Base-by-base conservation (phyloP, 164 flowering plant species). In the Euptelea pleiosperma region DNA sequence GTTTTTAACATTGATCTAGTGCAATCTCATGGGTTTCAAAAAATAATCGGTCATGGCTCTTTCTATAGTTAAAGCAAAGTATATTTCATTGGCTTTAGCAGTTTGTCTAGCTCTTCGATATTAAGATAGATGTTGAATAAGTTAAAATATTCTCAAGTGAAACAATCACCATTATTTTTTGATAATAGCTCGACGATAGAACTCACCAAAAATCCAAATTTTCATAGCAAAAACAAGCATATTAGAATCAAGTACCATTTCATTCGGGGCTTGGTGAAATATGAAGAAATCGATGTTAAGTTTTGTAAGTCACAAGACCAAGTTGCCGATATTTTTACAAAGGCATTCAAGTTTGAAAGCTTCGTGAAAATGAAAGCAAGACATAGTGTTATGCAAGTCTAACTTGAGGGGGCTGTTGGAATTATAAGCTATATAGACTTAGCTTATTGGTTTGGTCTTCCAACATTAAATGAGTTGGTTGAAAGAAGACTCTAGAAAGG, bases 11-110 rank as follows among this genome's bases (percentile, higher is more conserved):
- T 56, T 49, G 49, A n/a, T n/a, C 9, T 2, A 21, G 37, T 14
- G 39, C 52, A 26, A 25, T 56, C 18, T 63, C 51, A 53, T 42
- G 26, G 65, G 16, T 7, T 4, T 58, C 42, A 58, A 45, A 41
- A 58, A 58, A 18, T 24, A 45, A 34, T 21, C 52, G 6, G 37
- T 31, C 18, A 12, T 31, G 8, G n/a, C 51, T 30, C 61, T 57
- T 11, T 57, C 29, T n/a, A n/a, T n/a, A n/a, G n/a, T n/a, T n/a
- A n/a, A n/a, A n/a, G n/a, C n/a, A n/a, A n/a, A 42, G 14, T 42
- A 42, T 6, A 34, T 18, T 18, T 21, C 30, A n/a, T 3, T 35
- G 5, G 41, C 12, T 21, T 46, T n/a, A 2, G 18, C 52, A 58
- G 44, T 29, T 28, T 42, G 37, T 39, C 60, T 40, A 9, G 51